Percentiles rank a stretch among this genome's conserved stretches.
Conservation (phyloP, 352 stramenopile species). For the Pelagophyceae sp. region DNA sequence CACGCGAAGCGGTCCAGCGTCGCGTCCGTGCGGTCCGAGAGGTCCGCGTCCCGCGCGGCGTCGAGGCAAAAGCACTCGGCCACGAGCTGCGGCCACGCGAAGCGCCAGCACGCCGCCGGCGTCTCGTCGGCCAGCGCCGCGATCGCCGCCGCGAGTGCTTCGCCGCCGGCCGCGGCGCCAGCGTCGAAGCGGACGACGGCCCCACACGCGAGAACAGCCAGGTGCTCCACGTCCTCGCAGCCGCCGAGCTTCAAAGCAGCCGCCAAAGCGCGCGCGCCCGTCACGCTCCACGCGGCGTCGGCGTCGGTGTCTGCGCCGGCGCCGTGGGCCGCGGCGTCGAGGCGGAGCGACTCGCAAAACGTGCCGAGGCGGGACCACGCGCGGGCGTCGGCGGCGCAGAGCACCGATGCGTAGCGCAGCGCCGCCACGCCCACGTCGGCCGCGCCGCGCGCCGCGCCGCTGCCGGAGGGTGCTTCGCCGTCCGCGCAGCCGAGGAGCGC, state of each 20-base stretch:
- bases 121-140: slow-evolving; percentile 10
- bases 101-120: background rate
- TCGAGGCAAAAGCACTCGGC: background rate
- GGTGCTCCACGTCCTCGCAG: too few species aligned
- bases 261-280: background rate
- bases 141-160: background rate
- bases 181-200: too few species aligned
- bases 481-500: background rate
- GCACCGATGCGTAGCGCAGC: background rate
- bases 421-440: background rate
- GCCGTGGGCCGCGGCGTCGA: background rate
- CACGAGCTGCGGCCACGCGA: background rate
- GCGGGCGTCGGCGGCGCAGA: background rate
- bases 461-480: background rate
- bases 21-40: background rate
- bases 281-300: background rate
- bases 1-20: background rate
- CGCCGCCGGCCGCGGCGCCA: too few species aligned
- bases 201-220: too few species aligned
- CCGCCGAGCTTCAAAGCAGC: too few species aligned
- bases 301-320: background rate
- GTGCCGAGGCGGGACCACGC: background rate
- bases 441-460: background rate
- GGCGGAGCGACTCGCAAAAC: background rate
- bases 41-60: too few species aligned